Evolutionary conservation across 139 green algal species (phyloP), one percentile per base, ranked within the genome.

Genomic region (Chlamydomonas sp.): DNA sequence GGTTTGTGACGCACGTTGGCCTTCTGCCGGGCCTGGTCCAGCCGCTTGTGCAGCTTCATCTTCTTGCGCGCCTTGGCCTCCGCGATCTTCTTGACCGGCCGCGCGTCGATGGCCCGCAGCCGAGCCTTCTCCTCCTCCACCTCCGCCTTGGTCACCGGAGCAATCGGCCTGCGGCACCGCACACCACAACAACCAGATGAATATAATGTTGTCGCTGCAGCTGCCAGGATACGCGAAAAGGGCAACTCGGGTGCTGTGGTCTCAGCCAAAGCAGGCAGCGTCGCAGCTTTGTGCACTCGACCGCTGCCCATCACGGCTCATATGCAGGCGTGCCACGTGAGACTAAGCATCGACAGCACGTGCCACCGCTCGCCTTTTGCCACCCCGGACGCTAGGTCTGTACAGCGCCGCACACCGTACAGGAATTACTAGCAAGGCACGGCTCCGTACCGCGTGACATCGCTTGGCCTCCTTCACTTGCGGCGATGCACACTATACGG

Each of bases 11-110:
- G 66, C 9, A 88, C 84, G 75, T 97, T 95, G 14, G 96, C 96
- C 91, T 98, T 98, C 71, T 94, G 86, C 2, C 92, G 90, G 4
- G 96, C 97, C 62, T 81, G 77, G 4, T 95, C 91, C 85, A 98
- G 89, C 61, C 91, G 90, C 72, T 87, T 85, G 81, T 84, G 67
- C 79, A 97, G 84, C 63, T 95, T 91, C 92, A 96, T 96, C 71
- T 92, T 92, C 93, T 99, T 98, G 74, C 97, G 94, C 17, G 93
- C 94, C 93, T 98, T 98, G 17, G 97, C 97, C 92, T 99, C 96
- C 5, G 93, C 95, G 64, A 99, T 95, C 94, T 99, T 99, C 90
- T 99, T 99, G 89, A 99, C 97, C 60, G 98, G 96, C 9, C 97
- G 93, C 5, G 95, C 93, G 88, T 99, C 94, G 75, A 99, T 96